Conservation (phyloP, 768 basidiomycete genomes). For the Plicaturopsis crispa region DNA sequence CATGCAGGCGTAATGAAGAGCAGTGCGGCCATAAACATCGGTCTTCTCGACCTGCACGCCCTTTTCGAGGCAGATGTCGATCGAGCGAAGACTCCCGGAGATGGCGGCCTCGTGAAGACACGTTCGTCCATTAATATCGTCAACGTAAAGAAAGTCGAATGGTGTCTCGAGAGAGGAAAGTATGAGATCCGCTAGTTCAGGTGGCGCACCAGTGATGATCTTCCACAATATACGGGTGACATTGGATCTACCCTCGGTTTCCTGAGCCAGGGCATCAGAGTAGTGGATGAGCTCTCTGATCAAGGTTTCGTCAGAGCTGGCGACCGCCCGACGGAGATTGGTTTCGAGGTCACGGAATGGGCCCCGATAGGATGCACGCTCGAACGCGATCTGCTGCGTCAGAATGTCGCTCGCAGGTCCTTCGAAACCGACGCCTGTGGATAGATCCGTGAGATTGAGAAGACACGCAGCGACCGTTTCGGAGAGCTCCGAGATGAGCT, state of each 20-base stretch:
- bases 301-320: slow-evolving; percentile 46
- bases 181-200: slow-evolving; percentile 67
- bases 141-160: slow-evolving; percentile 88
- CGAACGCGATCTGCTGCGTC: slow-evolving; percentile 61
- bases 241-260: slow-evolving; percentile 53
- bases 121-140: slow-evolving; percentile 94
- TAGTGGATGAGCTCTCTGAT: slow-evolving; percentile 65
- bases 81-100: slow-evolving; percentile 70
- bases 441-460: slow-evolving; percentile 70
- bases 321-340: slow-evolving; percentile 74
- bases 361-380: slow-evolving; percentile 53
- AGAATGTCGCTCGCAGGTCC: slow-evolving; percentile 73
- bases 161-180: slow-evolving; percentile 55
- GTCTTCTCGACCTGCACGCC: slow-evolving; percentile 63
- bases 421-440: slow-evolving; percentile 71
- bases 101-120: slow-evolving; percentile 93
- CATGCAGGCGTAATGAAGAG: slow-evolving; percentile 95
- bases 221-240: slow-evolving; percentile 95
- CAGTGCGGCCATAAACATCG: slow-evolving; percentile 89
- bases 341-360: slow-evolving; percentile 86
- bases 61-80: slow-evolving; percentile 70
- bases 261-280: slow-evolving; percentile 58
- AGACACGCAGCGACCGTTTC: slow-evolving; percentile 86
- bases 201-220: slow-evolving; percentile 74
- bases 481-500: slow-evolving; percentile 93